Conservation (phyloP, 306 rosid genomes). For the Arachis stenosperma region DNA sequence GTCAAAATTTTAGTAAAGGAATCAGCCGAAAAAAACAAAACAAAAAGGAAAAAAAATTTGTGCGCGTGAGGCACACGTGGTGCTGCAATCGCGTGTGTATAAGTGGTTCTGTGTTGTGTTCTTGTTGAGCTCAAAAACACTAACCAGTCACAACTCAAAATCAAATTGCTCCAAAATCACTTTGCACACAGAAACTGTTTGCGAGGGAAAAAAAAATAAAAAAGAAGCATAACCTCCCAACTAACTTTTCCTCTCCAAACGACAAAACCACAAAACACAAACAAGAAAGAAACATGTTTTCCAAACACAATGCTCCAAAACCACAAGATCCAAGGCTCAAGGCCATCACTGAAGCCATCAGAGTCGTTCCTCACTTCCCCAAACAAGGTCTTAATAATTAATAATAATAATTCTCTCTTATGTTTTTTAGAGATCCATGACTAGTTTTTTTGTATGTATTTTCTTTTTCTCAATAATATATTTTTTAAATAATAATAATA, state of each 20-base stretch:
- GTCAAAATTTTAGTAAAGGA: too few relatives aligned
- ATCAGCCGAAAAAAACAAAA: too few relatives aligned
- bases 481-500: too few relatives aligned
- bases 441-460: background rate
- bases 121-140: slow-evolving; percentile 36
- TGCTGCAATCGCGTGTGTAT: slow-evolving; percentile 3
- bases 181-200: slow-evolving; percentile 30
- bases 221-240: slow-evolving; percentile 19
- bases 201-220: slow-evolving; percentile 31
- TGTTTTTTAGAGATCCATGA: background rate
- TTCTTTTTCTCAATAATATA: background rate
- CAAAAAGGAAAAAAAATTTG: background rate
- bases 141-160: slow-evolving; percentile 2
- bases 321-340: background rate
- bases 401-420: background rate
- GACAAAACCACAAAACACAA: background rate
- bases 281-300: slow-evolving; percentile 53
- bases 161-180: slow-evolving; percentile 18
- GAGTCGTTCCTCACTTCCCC: slow-evolving; percentile 1
- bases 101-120: slow-evolving; percentile 21
- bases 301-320: slow-evolving; percentile 66
- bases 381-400: background rate
- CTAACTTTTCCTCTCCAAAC: slow-evolving; percentile 5
- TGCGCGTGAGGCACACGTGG: background rate
- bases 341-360: background rate